A percentile compares a stretch with the other conserved stretches of the same genome.
Evolutionary conservation across 2,329 filamentous ascomycete species (phyloP).

Genomic region (Exophiala lecanii-corni): DNA sequence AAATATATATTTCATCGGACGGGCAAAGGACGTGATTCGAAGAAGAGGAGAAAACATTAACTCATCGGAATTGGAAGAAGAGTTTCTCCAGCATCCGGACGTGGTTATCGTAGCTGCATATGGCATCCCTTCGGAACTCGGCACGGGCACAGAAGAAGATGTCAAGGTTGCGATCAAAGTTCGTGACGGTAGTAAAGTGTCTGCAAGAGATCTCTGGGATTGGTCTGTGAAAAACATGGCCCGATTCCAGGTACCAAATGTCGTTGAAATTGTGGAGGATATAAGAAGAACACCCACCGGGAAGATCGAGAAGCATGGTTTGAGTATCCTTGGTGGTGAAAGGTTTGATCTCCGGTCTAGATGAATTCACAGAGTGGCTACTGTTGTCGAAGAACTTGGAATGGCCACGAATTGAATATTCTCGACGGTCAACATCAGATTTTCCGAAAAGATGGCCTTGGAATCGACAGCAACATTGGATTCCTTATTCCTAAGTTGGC

Average conservation of each 20-base stretch:
- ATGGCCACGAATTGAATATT: too few species aligned
- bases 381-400: too few species aligned
- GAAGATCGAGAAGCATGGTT: constrained; percentile 10
- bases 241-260: constrained; percentile 13
- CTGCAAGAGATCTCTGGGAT: constrained; percentile 4
- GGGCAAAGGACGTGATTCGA: constrained; percentile 83
- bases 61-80: constrained; percentile 81
- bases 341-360: background rate
- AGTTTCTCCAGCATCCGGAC: constrained; percentile 10
- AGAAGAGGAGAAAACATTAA: constrained; percentile 92
- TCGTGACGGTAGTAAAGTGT: background rate
- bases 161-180: constrained; percentile 13
- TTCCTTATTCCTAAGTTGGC: too few species aligned
- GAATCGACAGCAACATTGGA: too few species aligned
- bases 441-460: too few species aligned
- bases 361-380: too few species aligned
- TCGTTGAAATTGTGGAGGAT: constrained; percentile 11
- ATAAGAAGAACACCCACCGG: constrained; percentile 15
- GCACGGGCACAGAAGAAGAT: constrained; percentile 15
- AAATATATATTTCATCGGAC: constrained; percentile 17
- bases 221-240: constrained; percentile 9
- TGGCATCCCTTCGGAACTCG: constrained; percentile 13
- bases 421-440: too few species aligned
- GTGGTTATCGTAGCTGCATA: constrained; percentile 11
- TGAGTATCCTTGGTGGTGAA: background rate